Conservation (phyloP, 176 grass and related monocot species). For the Aegilops tauschii region DNA sequence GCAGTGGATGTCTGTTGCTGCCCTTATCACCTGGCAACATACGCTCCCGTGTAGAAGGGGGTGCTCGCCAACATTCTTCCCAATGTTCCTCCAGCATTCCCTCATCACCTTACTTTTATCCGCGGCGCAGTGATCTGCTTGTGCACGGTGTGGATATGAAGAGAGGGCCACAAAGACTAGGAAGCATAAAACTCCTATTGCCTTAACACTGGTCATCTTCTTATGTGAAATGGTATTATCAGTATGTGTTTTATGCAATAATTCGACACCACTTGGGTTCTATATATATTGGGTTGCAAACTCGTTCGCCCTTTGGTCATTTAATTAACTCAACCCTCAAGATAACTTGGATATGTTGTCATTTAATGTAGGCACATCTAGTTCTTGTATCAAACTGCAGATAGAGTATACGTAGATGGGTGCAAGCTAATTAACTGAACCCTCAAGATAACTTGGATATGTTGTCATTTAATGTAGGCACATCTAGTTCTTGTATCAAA, state of each 20-base stretch:
- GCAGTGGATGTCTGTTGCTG: not conserved
- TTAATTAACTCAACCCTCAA: not conserved
- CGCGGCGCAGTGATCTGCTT: not conserved
- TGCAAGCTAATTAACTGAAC: not conserved
- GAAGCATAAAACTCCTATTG: not conserved
- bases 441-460: not conserved
- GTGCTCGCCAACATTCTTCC: not conserved
- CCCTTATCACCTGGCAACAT: not conserved
- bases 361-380: not conserved
- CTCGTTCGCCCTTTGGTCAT: not conserved
- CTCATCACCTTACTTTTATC: not conserved
- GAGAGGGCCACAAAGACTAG: not conserved
- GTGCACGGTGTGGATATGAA: not conserved
- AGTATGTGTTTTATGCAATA: not conserved
- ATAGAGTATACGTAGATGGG: too few relatives aligned
- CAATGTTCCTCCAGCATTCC: not conserved
- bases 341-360: too few relatives aligned
- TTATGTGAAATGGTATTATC: not conserved
- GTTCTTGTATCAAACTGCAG: not conserved
- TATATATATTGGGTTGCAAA: not conserved
- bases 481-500: not conserved
- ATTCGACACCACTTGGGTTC: not conserved
- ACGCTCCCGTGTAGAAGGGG: not conserved
- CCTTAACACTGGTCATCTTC: not conserved
- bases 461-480: not conserved